Evolutionary conservation across 2,329 filamentous ascomycete genomes (phyloP).

Genomic region (Fusarium concolor): DNA sequence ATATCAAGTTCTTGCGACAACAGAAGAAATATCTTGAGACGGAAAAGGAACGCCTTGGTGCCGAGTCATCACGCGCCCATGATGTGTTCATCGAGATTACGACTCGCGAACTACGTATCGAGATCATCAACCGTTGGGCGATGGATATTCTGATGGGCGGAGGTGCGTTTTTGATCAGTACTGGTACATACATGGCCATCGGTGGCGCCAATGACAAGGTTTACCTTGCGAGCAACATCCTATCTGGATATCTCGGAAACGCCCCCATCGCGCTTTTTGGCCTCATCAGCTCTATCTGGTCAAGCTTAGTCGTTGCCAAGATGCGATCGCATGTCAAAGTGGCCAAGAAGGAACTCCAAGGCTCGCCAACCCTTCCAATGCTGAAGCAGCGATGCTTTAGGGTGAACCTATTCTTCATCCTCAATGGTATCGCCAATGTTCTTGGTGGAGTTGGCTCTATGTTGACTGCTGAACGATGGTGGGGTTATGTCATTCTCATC

Average conservation of each 20-base stretch:
- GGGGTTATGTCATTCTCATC: conserved; percentile 63
- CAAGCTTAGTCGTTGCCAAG: conserved; percentile 55
- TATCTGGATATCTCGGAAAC: conserved; percentile 68
- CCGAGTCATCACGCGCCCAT: conserved; percentile 39
- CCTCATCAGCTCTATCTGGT: conserved; percentile 62
- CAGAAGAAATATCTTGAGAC: conserved; percentile 54
- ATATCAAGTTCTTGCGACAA: conserved; percentile 57
- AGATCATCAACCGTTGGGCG: conserved; percentile 61
- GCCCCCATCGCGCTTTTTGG: conserved; percentile 61
- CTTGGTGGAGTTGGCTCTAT: conserved; percentile 62
- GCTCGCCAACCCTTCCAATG: conserved; percentile 41
- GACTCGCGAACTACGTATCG: conserved; percentile 61
- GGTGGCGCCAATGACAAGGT: conserved; percentile 57
- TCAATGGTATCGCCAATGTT: conserved; percentile 60
- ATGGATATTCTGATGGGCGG: conserved; percentile 65
- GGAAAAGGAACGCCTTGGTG: conserved; percentile 24
- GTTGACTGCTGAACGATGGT: conserved; percentile 63
- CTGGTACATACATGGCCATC: conserved; percentile 66
- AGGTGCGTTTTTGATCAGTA: conserved; percentile 61
- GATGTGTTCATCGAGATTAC: conserved; percentile 58
- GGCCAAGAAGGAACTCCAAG: conserved; percentile 42
- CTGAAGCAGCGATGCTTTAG: conserved; percentile 54
- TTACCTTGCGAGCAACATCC: conserved; percentile 61
- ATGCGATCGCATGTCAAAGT: conserved; percentile 54
- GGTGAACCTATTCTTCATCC: conserved; percentile 54